phyloP scores from a whole-genome alignment of 2,329 filamentous ascomycete species.

The Ceratocystis alfenasii region DNA sequence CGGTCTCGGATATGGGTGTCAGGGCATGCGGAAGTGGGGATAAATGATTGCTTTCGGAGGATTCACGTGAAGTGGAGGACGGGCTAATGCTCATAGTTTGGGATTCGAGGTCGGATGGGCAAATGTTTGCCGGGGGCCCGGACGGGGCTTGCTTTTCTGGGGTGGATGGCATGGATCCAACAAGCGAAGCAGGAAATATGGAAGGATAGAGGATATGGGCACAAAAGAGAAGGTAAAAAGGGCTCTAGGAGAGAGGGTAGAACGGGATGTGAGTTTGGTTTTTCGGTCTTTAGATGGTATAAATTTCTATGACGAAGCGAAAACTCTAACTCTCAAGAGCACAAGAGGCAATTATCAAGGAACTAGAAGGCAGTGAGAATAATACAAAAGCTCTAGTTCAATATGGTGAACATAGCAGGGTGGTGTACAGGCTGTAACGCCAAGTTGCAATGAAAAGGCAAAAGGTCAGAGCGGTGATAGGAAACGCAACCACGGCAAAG shows the following conservation, averaged over 20 bases:
- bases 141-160: slow-evolving; percentile 1
- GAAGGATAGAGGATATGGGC: neutral
- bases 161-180: neutral
- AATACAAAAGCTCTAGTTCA: neutral
- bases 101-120: neutral
- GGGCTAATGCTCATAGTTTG: neutral
- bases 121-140: neutral
- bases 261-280: neutral
- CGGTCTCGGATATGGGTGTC: slow-evolving; percentile 31
- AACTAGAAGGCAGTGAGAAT: too few relatives aligned
- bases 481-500: neutral
- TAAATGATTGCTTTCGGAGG: slow-evolving; percentile 25
- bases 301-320: neutral
- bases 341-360: neutral
- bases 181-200: too few relatives aligned
- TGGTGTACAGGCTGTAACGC: neutral
- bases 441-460: too few relatives aligned
- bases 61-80: neutral
- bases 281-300: neutral
- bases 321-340: neutral
- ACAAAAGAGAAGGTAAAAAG: neutral
- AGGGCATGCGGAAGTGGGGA: slow-evolving; percentile 32
- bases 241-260: neutral
- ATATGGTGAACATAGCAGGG: neutral
- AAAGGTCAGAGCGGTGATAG: neutral